Evolutionary conservation across 345 rosid genomes (phyloP), one percentile per base, ranked within the genome.

Genomic region (Jatropha curcas): DNA sequence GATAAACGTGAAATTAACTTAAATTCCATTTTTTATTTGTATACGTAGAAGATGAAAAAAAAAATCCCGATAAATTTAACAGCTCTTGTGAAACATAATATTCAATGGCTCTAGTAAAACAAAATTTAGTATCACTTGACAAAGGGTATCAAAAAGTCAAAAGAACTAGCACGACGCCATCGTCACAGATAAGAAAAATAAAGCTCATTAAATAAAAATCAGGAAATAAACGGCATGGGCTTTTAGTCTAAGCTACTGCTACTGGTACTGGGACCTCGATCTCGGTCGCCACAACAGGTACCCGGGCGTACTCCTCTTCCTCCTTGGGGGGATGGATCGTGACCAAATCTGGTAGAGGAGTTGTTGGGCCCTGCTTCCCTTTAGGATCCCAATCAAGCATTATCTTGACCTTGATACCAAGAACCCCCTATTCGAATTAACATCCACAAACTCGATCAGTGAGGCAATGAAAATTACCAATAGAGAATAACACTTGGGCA

Each of bases 371-470:
- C 19, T 64, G 77, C 82, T 83, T 91, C 30, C 98, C 98, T 86
- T 86, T 89, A 0, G 93, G 97, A 83, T 93, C 97, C 93, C 92
- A 89, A 55, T 87, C 93, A 8, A 93, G 90, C 97, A 93, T 93
- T 25, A 91, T 77, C 90, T 86, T 93, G 12, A 91, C 97, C 81
- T 93, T 93, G 76, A 93, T 87, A 9, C 97, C 98, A 20, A 91
- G 91, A 35, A 93, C 97, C 0, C 98, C 98, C 97, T 93, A 80
- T 22, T 12, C 16, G 17, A 67, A n/a, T n/a, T 50, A 55, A 51
- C n/a, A n/a, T n/a, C 58, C 63, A 31, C 68, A 13, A 5, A n/a
- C 22, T 31, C 5, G 2, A 27, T 8, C 27, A 24, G 46, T 19
- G 50, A 14, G 25, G 31, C 57, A 5, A 5, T 9, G 13, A 67